phyloP scores from a whole-genome alignment of 2,329 filamentous ascomycete species.

The Cytospora paraplurivora region DNA sequence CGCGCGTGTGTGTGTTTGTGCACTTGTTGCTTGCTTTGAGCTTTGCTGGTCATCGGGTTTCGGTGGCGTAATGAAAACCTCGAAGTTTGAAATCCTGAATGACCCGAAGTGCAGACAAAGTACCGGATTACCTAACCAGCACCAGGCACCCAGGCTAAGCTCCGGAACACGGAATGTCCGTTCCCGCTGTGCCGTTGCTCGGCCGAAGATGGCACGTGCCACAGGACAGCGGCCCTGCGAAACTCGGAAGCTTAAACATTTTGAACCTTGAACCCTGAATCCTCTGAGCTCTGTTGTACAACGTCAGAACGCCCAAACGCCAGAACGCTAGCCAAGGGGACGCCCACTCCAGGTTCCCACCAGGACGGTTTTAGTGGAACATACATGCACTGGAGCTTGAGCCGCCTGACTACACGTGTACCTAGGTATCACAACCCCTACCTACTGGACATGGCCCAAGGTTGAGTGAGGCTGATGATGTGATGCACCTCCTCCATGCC shows the following conservation, averaged over 20 bases:
- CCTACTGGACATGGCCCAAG: background rate
- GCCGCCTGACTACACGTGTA: too few species aligned
- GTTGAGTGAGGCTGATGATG: background rate
- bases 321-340: too few species aligned
- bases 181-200: background rate
- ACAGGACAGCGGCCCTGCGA: background rate
- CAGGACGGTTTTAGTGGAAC: too few species aligned
- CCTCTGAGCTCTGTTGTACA: too few species aligned
- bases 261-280: too few species aligned
- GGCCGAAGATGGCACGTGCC: background rate
- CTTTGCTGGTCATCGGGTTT: background rate
- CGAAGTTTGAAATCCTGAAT: background rate
- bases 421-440: background rate
- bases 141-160: background rate
- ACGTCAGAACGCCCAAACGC: too few species aligned
- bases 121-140: too few species aligned
- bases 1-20: background rate
- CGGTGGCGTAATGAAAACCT: slow-evolving; percentile 4
- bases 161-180: slow-evolving; percentile 1
- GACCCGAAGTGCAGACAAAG: too few species aligned
- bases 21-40: background rate
- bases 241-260: background rate
- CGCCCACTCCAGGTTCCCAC: too few species aligned
- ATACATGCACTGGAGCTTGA: too few species aligned
- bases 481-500: slow-evolving; percentile 1